Percentiles rank a stretch among this genome's conserved stretches.
Evolutionary conservation across 1,284 basidiomycete species (phyloP).

Genomic region (Hypsizygus ulmarius): DNA sequence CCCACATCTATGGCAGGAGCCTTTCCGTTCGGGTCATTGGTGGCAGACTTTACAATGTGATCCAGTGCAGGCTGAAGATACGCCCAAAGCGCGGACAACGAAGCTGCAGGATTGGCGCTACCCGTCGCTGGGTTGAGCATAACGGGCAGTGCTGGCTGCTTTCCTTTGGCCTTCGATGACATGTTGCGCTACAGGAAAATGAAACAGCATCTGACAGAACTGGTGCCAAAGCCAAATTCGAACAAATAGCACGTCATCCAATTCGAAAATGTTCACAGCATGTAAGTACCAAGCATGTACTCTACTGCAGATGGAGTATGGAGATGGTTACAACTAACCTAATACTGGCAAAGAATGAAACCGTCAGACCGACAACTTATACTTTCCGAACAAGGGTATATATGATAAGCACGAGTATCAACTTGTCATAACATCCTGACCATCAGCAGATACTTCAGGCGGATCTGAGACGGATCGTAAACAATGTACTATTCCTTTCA

Average conservation of each 20-base stretch:
- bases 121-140: conserved; percentile 57
- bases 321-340: too few relatives aligned
- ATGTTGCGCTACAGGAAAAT: conserved; percentile 2
- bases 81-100: conserved; percentile 66
- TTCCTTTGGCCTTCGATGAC: conserved; percentile 20
- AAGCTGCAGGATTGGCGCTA: conserved; percentile 70
- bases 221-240: neutral
- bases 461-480: conserved; percentile 41
- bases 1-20: conserved; percentile 67
- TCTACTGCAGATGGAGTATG: too few relatives aligned
- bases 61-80: conserved; percentile 71
- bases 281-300: too few relatives aligned
- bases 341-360: too few relatives aligned
- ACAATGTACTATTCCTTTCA: conserved; percentile 38
- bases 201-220: conserved; percentile 2
- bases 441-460: conserved; percentile 43
- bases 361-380: too few relatives aligned
- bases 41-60: conserved; percentile 69
- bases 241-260: too few relatives aligned
- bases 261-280: too few relatives aligned
- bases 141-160: conserved; percentile 27
- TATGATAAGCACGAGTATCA: too few relatives aligned
- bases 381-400: too few relatives aligned
- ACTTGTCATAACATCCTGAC: conserved; percentile 34
- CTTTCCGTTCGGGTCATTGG: conserved; percentile 50